A percentile compares a stretch with the other conserved stretches of the same genome.
Conservation (phyloP, 2,329 filamentous ascomycete species). For the Cladobotryum mycophilum region DNA sequence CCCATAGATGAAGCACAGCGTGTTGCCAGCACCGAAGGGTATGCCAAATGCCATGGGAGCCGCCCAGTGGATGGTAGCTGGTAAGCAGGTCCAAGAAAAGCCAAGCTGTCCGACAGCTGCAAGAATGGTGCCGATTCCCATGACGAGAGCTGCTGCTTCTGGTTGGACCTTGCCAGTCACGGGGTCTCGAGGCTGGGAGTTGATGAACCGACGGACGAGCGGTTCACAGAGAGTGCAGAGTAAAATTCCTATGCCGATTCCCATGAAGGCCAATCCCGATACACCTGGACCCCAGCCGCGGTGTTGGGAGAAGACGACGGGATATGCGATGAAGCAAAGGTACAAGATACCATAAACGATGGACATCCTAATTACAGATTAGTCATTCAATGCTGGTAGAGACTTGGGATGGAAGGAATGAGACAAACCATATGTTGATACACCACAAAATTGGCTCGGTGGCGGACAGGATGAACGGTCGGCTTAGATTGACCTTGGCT, state of each 20-base stretch:
- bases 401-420: neutral
- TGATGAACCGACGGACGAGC: conserved; percentile 69
- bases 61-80: conserved; percentile 73
- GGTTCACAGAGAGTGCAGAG: conserved; percentile 60
- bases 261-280: conserved; percentile 72
- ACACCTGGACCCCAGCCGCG: conserved; percentile 72
- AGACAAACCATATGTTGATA: conserved; percentile 56
- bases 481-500: conserved; percentile 66
- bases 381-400: neutral
- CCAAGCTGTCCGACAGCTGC: conserved; percentile 74
- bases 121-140: conserved; percentile 69
- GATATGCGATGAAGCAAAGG: conserved; percentile 86
- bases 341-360: conserved; percentile 83
- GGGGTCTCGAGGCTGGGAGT: conserved; percentile 67
- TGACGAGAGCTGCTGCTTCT: conserved; percentile 74
- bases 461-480: conserved; percentile 70
- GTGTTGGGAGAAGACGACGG: conserved; percentile 68
- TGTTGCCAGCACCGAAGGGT: conserved; percentile 73
- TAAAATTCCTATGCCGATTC: conserved; percentile 58
- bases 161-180: conserved; percentile 66
- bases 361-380: conserved; percentile 53
- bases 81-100: conserved; percentile 84
- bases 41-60: conserved; percentile 71
- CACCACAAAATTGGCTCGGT: conserved; percentile 77
- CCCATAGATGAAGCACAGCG: conserved; percentile 73